Evolutionary conservation across 164 flowering plant species (phyloP), one percentile per base, ranked within the genome.

Genomic region (Nymphaea thermarum): DNA sequence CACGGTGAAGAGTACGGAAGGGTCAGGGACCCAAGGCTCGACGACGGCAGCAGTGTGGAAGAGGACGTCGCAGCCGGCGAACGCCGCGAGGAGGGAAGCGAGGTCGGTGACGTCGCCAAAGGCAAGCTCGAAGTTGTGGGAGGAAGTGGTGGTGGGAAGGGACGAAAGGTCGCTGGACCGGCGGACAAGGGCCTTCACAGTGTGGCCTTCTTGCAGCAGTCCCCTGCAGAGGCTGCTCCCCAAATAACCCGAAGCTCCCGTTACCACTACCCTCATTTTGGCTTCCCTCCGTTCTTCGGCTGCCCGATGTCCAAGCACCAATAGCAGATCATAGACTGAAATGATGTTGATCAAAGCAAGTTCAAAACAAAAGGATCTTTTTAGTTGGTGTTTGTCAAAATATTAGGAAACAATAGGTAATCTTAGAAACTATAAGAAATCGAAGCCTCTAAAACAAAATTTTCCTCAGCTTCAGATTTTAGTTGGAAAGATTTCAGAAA

Each of bases 1-100:
- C 74, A 89, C 98, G 6, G 89, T 55, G 77, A 85, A 64, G 85
- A 94, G 86, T 67, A 25, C 77, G 42, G 90, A 81, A 42, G 96
- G 90, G 61, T 91, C 89, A 0, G 96, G 96, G 61, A 88, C 86
- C 98, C 98, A 94, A 17, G 96, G 91, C 67, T 91, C 97, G 69
- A 94, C 98, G 11, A 89, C 69, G 11, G 97, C 98, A 25, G 96
- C 98, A 11, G 79, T 72, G 80, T 94, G 98, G 79, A 94, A 83
- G 82, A 94, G 69, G 76, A 80, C 75, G 63, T 88, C 71, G 77
- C 95, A 88, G 64, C 80, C 88, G 75, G 82, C 79, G 83, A 73
- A 83, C 55, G 98, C 97, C 5, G 66, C 73, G 17, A 87, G 79
- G 67, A 94, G 86, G 7, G 98, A 87, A 0, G 15, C 74, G 73